Evolutionary conservation across 2,329 filamentous ascomycete species (phyloP), one percentile per base, ranked within the genome.

Genomic region (Hortaea werneckii): DNA sequence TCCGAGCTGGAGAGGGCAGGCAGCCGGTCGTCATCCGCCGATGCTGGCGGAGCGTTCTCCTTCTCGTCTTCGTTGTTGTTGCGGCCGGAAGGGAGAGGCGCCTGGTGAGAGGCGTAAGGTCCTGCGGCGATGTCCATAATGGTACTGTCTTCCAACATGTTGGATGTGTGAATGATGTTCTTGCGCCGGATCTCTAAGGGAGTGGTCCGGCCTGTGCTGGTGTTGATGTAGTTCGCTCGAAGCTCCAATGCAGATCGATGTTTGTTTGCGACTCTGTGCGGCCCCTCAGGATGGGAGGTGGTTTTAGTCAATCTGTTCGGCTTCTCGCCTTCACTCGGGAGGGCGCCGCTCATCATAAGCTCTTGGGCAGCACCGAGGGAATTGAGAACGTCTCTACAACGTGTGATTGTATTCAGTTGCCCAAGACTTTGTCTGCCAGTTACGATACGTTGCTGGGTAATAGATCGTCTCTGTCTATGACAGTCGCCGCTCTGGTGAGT

Each of bases 231-330:
- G n/a, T 56, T 58, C 11, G 56, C 61, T 13, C 60, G 58, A 12
- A 65, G 57, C 40, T 65, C 61, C 39, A 61, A 53, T 3, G 58
- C 58, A n/a, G 62, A 65, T 41, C 57, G 58, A 28, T 57, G 50
- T 12, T 48, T 48, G n/a, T 35, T 40, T 7, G 45, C 30, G 11
- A 28, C 27, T 13, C 39, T 44, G 8, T 34, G 30, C 28, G 30
- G 26, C 10, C 34, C 13, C 29, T 43, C 30, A 11, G 41, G 42
- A 5, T 9, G 29, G 6, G 30, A 37, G 41, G 42, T 35, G 10
- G 13, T 20, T 20, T 20, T 20, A 20, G 20, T 20, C 4, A 20
- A 4, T 20, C 20, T 20, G 20, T 40, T 20, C 37, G 28, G 26
- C 29, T 28, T 10, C 27, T 35, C 37, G n/a, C 29, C 26, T 13